Evolutionary conservation across 805 yeast genomes (phyloP).

Genomic region (Teunomyces panamensis): DNA sequence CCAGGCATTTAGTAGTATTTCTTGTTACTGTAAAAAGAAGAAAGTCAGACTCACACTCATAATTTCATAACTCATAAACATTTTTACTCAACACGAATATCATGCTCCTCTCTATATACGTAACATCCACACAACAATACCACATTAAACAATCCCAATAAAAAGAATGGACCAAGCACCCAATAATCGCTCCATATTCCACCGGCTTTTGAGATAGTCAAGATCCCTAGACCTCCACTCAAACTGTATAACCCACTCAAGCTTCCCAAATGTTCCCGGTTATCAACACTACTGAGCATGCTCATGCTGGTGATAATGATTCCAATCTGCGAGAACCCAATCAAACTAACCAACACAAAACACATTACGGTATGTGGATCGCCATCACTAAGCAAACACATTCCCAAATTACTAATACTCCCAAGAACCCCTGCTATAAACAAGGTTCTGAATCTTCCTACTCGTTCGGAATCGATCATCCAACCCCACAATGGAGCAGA

Average conservation of each 20-base stretch:
- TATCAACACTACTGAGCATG: conserved; percentile 37
- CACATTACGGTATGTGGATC: conserved; percentile 37
- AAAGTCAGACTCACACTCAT: too few species aligned
- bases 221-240: conserved; percentile 65
- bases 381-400: conserved; percentile 20
- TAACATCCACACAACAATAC: conserved; percentile 16
- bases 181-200: conserved; percentile 58
- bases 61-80: neutral
- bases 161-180: conserved; percentile 57
- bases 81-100: neutral
- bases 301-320: conserved; percentile 64
- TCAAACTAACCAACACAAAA: conserved; percentile 37
- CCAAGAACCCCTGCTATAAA: conserved; percentile 43
- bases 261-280: conserved; percentile 53
- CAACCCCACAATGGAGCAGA: conserved; percentile 65
- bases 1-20: too few species aligned
- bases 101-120: neutral
- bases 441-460: conserved; percentile 28
- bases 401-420: conserved; percentile 36
- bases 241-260: conserved; percentile 69
- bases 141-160: conserved; percentile 43
- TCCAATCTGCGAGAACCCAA: conserved; percentile 64
- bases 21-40: too few species aligned
- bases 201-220: conserved; percentile 57
- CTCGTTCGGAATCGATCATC: conserved; percentile 43